These are phyloP conservation scores for Casuarina glauca DNA, from an alignment of 306 rosid species.

Conservation along the genomic window DNA sequence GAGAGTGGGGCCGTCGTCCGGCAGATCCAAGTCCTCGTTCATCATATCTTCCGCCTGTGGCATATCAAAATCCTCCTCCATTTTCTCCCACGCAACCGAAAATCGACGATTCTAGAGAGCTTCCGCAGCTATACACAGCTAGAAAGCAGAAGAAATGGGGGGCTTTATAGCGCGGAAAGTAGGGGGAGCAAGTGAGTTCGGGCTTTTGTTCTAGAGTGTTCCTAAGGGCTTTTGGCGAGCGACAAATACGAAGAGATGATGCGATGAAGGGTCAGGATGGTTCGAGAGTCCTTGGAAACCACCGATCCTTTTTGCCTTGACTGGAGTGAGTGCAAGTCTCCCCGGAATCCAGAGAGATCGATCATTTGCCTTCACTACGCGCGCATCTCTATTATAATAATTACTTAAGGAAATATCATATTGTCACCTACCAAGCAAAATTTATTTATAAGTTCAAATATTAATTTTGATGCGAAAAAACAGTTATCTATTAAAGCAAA, in stretches of 20 bases:
- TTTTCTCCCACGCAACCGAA: not conserved
- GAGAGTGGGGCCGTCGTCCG: constrained; percentile 38
- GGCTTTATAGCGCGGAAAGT: not conserved
- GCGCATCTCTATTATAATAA: too few species aligned
- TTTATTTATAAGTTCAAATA: too few species aligned
- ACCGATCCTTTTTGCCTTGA: not conserved
- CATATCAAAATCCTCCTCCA: constrained; percentile 76
- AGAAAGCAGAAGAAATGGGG: not conserved
- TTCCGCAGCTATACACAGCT: not conserved
- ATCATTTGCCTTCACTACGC: too few species aligned
- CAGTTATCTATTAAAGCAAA: too few species aligned
- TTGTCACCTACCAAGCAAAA: too few species aligned
- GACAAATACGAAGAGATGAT: not conserved
- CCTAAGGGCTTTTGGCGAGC: constrained; percentile 27
- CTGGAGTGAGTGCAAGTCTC: not conserved
- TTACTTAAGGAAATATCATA: too few species aligned
- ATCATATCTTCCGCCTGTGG: constrained; percentile 50
- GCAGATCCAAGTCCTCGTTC: constrained; percentile 70
- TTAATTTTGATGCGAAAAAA: too few species aligned
- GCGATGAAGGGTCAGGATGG: constrained; percentile 23
- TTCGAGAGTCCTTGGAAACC: not conserved
- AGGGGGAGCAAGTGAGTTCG: not conserved
- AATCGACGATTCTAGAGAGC: not conserved
- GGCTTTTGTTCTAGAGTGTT: constrained; percentile 58
- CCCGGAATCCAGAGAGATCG: too few species aligned